These are phyloP conservation scores for Solanum virginianum DNA, from an alignment of 257 asterid genomes.

Conservation along the genomic window DNA sequence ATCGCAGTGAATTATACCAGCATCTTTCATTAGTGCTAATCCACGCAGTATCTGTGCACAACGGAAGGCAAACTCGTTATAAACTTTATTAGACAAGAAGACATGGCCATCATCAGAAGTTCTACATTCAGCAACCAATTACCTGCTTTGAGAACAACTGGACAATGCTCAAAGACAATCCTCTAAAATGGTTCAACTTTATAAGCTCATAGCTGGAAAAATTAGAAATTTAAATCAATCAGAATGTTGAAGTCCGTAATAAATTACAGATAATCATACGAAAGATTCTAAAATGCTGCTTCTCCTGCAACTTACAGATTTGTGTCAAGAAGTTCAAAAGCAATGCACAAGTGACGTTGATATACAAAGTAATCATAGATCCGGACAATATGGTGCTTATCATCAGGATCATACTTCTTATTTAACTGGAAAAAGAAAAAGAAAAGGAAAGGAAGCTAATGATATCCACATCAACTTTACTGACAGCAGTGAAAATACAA, in stretches of 20 bases:
- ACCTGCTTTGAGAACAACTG: constrained; percentile 98
- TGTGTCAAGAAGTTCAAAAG: constrained; percentile 88
- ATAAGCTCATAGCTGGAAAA: constrained; percentile 86
- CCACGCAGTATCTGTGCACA: constrained; percentile 70
- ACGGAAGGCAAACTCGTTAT: not conserved
- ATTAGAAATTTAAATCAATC: not conserved
- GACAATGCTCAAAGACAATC: constrained; percentile 84
- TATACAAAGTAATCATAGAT: constrained; percentile 83
- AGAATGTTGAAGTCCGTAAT: not conserved
- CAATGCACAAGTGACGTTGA: constrained; percentile 87
- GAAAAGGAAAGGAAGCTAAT: constrained; percentile 1
- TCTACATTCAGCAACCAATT: constrained; percentile 6
- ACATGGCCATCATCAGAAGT: not conserved
- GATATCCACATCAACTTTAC: not conserved
- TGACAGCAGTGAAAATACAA: constrained; percentile 10
- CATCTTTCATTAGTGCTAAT: constrained; percentile 86
- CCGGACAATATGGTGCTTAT: constrained; percentile 96
- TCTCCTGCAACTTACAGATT: constrained; percentile 66
- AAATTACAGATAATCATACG: not conserved
- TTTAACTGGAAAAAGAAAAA: constrained; percentile 46
- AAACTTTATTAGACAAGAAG: constrained; percentile 6
- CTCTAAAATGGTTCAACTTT: constrained; percentile 85
- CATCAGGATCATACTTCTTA: constrained; percentile 98
- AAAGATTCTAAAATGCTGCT: not conserved
- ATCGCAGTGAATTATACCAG: constrained; percentile 96